These are phyloP conservation scores for Alternaria viburni DNA, from an alignment of 2,329 filamentous ascomycete species.

Conservation along the genomic window DNA sequence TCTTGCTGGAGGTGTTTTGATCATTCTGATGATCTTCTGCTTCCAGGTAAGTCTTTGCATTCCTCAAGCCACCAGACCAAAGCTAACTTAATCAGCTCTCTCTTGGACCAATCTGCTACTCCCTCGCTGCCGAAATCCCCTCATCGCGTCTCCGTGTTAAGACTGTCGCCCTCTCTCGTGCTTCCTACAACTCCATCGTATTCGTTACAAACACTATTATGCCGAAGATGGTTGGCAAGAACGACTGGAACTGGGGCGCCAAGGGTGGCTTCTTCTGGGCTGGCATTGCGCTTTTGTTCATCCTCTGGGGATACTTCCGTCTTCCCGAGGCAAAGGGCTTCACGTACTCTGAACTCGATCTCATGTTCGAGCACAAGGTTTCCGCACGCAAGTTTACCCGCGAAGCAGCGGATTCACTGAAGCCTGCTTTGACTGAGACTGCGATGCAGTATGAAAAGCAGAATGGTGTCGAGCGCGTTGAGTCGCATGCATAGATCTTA, in stretches of 20 bases:
- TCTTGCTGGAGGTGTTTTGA: constrained; percentile 31
- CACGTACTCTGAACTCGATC: constrained; percentile 30
- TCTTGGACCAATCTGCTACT: constrained; percentile 87
- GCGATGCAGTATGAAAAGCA: constrained; percentile 28
- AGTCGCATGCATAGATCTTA: constrained; percentile 16
- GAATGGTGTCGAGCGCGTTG: constrained; percentile 19
- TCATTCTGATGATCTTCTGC: constrained; percentile 35
- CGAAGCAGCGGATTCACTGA: constrained; percentile 23
- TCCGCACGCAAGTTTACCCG: constrained; percentile 32
- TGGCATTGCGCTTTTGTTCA: constrained; percentile 25
- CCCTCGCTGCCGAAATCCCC: constrained; percentile 80
- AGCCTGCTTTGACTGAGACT: constrained; percentile 24
- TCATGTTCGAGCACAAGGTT: constrained; percentile 31
- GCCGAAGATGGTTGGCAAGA: constrained; percentile 33
- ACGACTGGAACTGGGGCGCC: constrained; percentile 34
- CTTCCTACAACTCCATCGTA: constrained; percentile 30
- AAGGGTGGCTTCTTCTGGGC: constrained; percentile 35
- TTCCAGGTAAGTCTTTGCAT: constrained; percentile 21
- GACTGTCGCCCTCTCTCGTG: constrained; percentile 80
- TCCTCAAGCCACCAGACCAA: constrained; percentile 33
- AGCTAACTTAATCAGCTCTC: constrained; percentile 73
- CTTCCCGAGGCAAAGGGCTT: constrained; percentile 30
- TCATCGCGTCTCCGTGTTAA: constrained; percentile 84
- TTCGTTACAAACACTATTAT: constrained; percentile 32
- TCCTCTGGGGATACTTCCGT: constrained; percentile 31